Evolutionary conservation across 352 stramenopile genomes (phyloP).

Genomic region (Globisporangium spiculum): DNA sequence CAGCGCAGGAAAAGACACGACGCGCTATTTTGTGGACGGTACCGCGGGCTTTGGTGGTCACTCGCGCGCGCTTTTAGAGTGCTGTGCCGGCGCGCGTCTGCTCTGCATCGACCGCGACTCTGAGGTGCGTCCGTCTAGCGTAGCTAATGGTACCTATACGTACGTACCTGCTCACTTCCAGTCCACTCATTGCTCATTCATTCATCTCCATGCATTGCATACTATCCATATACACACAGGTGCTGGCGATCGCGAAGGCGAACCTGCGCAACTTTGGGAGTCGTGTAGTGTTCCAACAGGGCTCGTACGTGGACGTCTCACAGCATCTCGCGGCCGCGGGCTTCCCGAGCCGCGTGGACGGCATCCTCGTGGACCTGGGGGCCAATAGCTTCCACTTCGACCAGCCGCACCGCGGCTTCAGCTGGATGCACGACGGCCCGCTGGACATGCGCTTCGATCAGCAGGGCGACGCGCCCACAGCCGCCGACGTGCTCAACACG

Average conservation of each 20-base stretch:
- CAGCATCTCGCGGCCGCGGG: slow-evolving; percentile 31
- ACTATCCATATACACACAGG: slow-evolving; percentile 6
- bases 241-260: slow-evolving; percentile 51
- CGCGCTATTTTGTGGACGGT: slow-evolving; percentile 68
- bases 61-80: slow-evolving; percentile 53
- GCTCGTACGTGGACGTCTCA: slow-evolving; percentile 60
- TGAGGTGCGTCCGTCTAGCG: slow-evolving; percentile 23
- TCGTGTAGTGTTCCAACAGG: slow-evolving; percentile 53
- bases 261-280: slow-evolving; percentile 43
- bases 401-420: slow-evolving; percentile 62
- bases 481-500: slow-evolving; percentile 64
- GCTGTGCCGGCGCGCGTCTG: slow-evolving; percentile 40
- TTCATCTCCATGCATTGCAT: not conserved
- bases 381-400: slow-evolving; percentile 87
- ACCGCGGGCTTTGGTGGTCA: slow-evolving; percentile 73
- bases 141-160: not conserved
- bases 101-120: slow-evolving; percentile 83
- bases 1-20: not conserved
- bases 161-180: not conserved
- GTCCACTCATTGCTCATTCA: not conserved
- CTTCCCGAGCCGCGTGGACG: slow-evolving; percentile 53
- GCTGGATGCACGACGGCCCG: slow-evolving; percentile 66
- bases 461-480: slow-evolving; percentile 28
- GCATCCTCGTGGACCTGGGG: slow-evolving; percentile 75
- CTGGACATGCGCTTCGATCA: slow-evolving; percentile 84